Conservation (phyloP, 176 grass and related monocot genomes). For the Pontederia crassipes region DNA sequence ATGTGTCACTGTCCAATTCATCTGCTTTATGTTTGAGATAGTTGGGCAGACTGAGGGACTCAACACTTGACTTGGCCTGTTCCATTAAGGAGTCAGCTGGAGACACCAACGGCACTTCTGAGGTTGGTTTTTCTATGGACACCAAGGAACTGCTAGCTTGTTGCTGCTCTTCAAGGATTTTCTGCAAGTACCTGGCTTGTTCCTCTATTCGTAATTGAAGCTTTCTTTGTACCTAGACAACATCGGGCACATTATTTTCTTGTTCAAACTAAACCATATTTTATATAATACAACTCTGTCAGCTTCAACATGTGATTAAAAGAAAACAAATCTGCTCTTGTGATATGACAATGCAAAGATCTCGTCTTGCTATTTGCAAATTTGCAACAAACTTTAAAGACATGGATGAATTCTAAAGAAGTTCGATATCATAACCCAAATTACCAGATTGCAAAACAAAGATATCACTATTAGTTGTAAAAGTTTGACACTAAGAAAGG, state of each 20-base stretch:
- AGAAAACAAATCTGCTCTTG: too few species aligned
- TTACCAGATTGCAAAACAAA: too few species aligned
- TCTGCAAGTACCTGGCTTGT: conserved; percentile 70
- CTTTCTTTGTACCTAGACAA: conserved; percentile 54
- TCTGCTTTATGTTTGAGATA: conserved; percentile 16
- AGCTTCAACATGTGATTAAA: too few species aligned
- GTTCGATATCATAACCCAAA: too few species aligned
- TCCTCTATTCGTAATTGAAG: conserved; percentile 75
- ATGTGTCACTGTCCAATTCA: neutral
- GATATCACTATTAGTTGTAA: too few species aligned
- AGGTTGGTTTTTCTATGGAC: conserved; percentile 6
- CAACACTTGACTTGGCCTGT: conserved; percentile 11
- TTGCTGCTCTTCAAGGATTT: conserved; percentile 65
- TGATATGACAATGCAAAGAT: too few species aligned
- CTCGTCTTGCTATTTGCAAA: too few species aligned
- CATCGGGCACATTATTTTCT: neutral
- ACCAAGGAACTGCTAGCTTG: conserved; percentile 31
- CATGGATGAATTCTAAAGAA: too few species aligned
- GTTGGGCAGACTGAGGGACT: neutral
- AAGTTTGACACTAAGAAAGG: too few species aligned
- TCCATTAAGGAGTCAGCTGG: neutral
- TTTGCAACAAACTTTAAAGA: too few species aligned
- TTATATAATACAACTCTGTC: too few species aligned
- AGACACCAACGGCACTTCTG: conserved; percentile 15
- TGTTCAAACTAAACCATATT: too few species aligned